Base-by-base conservation (phyloP, 1,284 basidiomycete genomes). In the Irpex sp. region DNA sequence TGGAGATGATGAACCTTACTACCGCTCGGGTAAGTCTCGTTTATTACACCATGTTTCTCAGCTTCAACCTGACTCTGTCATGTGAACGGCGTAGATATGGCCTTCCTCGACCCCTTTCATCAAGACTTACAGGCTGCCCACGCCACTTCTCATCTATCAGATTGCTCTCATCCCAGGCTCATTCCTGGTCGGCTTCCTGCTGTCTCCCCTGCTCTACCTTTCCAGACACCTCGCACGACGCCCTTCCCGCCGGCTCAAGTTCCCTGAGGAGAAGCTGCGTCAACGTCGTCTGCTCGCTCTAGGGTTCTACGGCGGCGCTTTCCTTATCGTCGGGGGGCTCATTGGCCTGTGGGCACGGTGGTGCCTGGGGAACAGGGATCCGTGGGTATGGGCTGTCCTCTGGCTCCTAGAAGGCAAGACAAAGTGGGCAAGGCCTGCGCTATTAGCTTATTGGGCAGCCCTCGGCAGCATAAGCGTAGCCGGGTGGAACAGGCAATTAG, bases 341-440 rank as follows among this genome's bases (percentile, higher is more conserved):
- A 88, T 99, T 53, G 97, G 96, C 5, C 81, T 91, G 58, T 99
- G 97, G 97, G 88, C 92, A 7, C 84, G 89, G 53, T 96, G 96
- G 94, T 89, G 90, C 70, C 83, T 99, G 2, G 87, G 86, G 8
- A 85, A 86, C 62, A 84, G 94, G 33, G 86, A 97, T 75, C 96
- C 97, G 0, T 98, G 94, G 93, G 69, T 93, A 0, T 99, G 94
- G 93, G 86, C 82, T 5, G 72, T 94, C 3, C 83, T 88, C 64
- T 92, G 86, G 79, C 71, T 95, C 47, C 75, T 94, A 1, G 86
- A 93, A 64, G 94, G 95, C 1, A 78, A 81, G 67, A 84, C 82
- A 66, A 81, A 84, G 65, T 98, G 95, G 95, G 92, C 87, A n/a
- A 83, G 97, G 5, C 85, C 89, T 0, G 84, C 83, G 6, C 78